Percentiles rank a stretch among this genome's conserved stretches.
Conservation (phyloP, 2,329 filamentous ascomycete genomes). For the Chalaropsis ovoidea region DNA sequence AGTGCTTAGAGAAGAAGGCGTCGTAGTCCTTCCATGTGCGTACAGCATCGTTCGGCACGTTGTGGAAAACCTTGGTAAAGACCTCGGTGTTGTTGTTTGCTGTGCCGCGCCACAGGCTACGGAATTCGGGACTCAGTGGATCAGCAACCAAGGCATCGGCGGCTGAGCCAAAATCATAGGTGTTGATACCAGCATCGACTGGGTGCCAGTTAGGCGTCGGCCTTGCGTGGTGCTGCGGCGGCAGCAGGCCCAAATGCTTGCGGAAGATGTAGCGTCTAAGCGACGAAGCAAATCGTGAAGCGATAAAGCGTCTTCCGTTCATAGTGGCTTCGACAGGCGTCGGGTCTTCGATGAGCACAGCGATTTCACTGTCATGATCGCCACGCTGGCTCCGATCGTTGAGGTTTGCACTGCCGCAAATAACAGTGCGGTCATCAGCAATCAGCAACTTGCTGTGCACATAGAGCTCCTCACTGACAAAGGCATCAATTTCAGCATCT, state of each 20-base stretch:
- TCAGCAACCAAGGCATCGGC: constrained; percentile 62
- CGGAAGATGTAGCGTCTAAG: constrained; percentile 80
- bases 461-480: constrained; percentile 53
- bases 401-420: constrained; percentile 59
- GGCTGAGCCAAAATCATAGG: constrained; percentile 60
- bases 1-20: constrained; percentile 57
- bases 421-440: constrained; percentile 69
- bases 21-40: constrained; percentile 65
- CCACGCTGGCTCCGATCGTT: constrained; percentile 66
- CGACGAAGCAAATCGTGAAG: constrained; percentile 65
- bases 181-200: constrained; percentile 58
- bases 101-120: constrained; percentile 59
- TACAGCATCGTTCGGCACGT: constrained; percentile 58
- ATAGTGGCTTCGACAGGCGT: constrained; percentile 60
- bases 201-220: constrained; percentile 68
- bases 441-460: constrained; percentile 64
- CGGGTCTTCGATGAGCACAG: constrained; percentile 76
- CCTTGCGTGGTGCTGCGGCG: constrained; percentile 57
- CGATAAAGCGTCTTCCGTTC: constrained; percentile 61
- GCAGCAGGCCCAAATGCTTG: constrained; percentile 79
- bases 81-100: constrained; percentile 70
- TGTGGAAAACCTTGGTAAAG: constrained; percentile 74
- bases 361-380: constrained; percentile 76
- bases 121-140: constrained; percentile 59
- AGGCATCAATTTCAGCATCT: constrained; percentile 49